These are phyloP conservation scores for Gymnopilus dilepis DNA, from an alignment of 768 basidiomycete species.

Conservation along the genomic window DNA sequence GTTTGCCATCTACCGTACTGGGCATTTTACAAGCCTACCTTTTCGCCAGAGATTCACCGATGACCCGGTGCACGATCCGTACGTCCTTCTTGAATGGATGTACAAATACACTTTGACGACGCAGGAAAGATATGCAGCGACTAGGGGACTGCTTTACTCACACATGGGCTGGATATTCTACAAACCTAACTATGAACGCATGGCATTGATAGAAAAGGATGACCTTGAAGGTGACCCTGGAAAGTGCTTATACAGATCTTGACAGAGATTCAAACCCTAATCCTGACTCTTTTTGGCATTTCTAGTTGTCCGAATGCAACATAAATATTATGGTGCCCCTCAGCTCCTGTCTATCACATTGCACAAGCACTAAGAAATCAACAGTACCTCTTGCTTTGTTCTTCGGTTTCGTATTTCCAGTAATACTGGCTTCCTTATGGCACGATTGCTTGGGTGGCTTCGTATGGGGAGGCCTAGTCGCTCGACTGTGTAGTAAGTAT, in stretches of 20 bases:
- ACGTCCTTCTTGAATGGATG: constrained; percentile 26
- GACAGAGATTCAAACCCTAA: not conserved
- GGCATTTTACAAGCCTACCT: not conserved
- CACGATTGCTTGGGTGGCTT: constrained; percentile 69
- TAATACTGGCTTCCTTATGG: constrained; percentile 60
- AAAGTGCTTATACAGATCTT: constrained; percentile 33
- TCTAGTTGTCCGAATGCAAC: constrained; percentile 72
- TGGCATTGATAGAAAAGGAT: constrained; percentile 66
- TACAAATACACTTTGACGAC: not conserved
- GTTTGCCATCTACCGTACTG: constrained; percentile 5
- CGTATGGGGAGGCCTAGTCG: constrained; percentile 73
- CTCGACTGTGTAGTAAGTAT: constrained; percentile 57
- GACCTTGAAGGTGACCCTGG: constrained; percentile 76
- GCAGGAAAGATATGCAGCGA: constrained; percentile 66
- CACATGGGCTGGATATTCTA: constrained; percentile 90
- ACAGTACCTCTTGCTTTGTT: constrained; percentile 65
- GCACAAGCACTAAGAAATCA: not conserved
- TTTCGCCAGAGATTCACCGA: constrained; percentile 65
- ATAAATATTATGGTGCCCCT: constrained; percentile 62
- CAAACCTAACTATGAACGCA: constrained; percentile 67
- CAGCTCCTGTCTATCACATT: not conserved
- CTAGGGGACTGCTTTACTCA: constrained; percentile 72
- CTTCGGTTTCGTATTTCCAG: constrained; percentile 64
- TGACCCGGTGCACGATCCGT: constrained; percentile 73
- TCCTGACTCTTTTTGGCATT: not conserved